phyloP scores from a whole-genome alignment of 139 green algal genomes.

The Chlorella sp. region DNA sequence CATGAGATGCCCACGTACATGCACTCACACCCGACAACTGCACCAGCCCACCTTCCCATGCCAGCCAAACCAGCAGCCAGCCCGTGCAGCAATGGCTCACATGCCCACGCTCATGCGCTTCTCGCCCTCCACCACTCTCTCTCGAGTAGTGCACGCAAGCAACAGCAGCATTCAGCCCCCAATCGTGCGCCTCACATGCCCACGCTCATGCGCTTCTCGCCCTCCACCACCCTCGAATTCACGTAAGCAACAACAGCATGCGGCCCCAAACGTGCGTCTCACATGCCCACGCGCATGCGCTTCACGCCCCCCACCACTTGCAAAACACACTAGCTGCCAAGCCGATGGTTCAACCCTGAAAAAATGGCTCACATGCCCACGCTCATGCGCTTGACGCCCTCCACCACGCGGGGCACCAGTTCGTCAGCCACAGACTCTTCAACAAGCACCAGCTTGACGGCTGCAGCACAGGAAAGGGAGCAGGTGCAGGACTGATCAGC shows the following conservation, averaged over 20 bases:
- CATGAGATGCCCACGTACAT: too few relatives aligned
- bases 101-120: background rate
- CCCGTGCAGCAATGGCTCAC: background rate
- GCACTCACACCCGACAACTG: too few relatives aligned
- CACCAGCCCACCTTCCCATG: background rate
- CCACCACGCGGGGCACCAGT: constrained; percentile 47
- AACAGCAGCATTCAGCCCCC: too few relatives aligned
- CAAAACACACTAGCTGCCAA: background rate
- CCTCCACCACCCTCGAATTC: background rate
- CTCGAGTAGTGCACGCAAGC: too few relatives aligned
- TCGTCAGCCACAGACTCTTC: constrained; percentile 68
- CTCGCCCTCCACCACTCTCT: background rate
- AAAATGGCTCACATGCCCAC: constrained; percentile 64
- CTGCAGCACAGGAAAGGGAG: background rate
- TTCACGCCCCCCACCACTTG: background rate
- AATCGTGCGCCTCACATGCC: background rate
- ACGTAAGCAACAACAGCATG: too few relatives aligned
- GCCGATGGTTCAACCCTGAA: background rate
- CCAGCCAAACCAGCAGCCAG: background rate
- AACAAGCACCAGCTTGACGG: constrained; percentile 72
- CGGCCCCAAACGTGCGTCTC: too few relatives aligned
- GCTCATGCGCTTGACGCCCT: constrained; percentile 73
- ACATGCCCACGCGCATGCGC: background rate
- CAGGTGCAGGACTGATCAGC: background rate
- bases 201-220: background rate